Evolutionary conservation across 768 basidiomycete species (phyloP).

Genomic region (Mycena galopus): DNA sequence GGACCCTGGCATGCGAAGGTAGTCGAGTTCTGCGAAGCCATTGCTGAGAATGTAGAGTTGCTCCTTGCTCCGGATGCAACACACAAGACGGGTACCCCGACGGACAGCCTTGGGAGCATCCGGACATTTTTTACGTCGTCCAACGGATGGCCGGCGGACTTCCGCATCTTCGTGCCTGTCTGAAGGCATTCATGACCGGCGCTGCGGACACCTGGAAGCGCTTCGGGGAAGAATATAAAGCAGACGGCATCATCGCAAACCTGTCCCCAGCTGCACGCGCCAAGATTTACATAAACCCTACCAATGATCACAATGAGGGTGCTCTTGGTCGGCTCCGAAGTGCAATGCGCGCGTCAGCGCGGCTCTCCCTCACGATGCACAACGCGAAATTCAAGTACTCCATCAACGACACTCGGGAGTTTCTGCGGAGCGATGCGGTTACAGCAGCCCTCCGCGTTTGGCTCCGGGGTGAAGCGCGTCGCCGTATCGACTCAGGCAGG

Average conservation of each 20-base stretch:
- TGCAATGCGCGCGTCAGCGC: not conserved
- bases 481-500: not conserved
- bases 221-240: conserved; percentile 42
- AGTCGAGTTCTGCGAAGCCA: conserved; percentile 5
- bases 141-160: conserved; percentile 25
- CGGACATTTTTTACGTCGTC: conserved; percentile 37
- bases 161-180: conserved; percentile 34
- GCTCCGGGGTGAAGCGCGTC: not conserved
- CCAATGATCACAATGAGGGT: conserved; percentile 43
- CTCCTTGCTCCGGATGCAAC: conserved; percentile 36
- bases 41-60: conserved; percentile 40
- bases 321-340: conserved; percentile 35
- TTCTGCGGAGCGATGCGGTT: not conserved
- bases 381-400: conserved; percentile 5
- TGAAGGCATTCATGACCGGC: conserved; percentile 44
- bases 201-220: conserved; percentile 43
- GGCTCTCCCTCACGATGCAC: not conserved
- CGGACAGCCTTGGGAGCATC: conserved; percentile 42
- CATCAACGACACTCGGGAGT: conserved; percentile 1
- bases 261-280: conserved; percentile 11
- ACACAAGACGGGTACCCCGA: conserved; percentile 37
- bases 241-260: not conserved
- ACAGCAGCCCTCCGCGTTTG: not conserved
- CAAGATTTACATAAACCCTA: conserved; percentile 34
- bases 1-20: not conserved